Evolutionary conservation across 2,329 filamentous ascomycete genomes (phyloP).

Genomic region (Pseudopithomyces chartarum): DNA sequence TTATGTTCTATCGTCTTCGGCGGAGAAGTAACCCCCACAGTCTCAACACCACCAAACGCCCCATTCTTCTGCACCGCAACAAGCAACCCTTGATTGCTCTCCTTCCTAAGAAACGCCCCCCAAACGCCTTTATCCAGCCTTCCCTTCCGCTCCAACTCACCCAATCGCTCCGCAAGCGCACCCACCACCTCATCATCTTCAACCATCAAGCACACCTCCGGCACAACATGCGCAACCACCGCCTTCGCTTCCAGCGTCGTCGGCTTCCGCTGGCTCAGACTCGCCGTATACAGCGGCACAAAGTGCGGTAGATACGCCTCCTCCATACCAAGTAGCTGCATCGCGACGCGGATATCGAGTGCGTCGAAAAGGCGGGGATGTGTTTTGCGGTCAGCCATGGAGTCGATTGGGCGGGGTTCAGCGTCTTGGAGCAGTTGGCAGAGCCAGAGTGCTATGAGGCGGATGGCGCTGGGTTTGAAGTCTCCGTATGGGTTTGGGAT

Average conservation of each 20-base stretch:
- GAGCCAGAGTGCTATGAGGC: neutral
- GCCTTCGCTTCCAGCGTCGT: neutral
- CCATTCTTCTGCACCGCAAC: neutral
- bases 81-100: neutral
- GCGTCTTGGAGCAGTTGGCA: neutral
- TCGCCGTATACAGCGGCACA: neutral
- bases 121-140: neutral
- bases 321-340: neutral
- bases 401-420: neutral
- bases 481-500: neutral
- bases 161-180: neutral
- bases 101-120: neutral
- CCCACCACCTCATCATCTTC: neutral
- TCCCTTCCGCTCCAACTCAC: neutral
- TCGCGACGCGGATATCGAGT: neutral
- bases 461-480: neutral
- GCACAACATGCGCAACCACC: neutral
- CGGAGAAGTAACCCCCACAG: neutral
- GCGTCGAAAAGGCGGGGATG: neutral
- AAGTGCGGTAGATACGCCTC: neutral
- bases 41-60: neutral
- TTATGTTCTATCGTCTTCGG: no score
- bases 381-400: neutral
- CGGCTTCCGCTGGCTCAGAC: neutral
- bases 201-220: neutral